Evolutionary conservation across 345 rosid genomes (phyloP).

Genomic region (Acer yangbiense): DNA sequence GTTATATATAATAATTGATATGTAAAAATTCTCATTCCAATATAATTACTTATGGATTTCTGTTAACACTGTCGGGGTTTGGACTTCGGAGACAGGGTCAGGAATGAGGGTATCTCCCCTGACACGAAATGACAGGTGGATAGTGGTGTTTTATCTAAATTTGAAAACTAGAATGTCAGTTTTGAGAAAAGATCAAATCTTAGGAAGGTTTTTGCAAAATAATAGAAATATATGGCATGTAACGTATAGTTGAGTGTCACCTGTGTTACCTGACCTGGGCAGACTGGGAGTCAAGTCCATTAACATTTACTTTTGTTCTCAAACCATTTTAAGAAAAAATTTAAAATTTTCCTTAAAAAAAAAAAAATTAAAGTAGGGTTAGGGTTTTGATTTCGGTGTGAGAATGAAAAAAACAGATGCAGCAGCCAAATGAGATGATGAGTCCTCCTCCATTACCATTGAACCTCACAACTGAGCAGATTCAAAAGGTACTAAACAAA

Average conservation of each 20-base stretch:
- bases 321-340: background rate
- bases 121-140: too few species aligned
- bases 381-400: background rate
- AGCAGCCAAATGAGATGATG: conserved; percentile 42
- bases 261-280: background rate
- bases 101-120: too few species aligned
- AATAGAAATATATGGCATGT: background rate
- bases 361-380: background rate
- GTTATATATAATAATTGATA: too few species aligned
- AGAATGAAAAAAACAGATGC: conserved; percentile 28
- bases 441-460: conserved; percentile 32
- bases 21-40: too few species aligned
- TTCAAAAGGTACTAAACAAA: conserved; percentile 40
- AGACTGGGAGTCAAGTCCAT: background rate
- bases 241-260: background rate
- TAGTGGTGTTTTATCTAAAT: too few species aligned
- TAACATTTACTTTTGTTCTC: background rate
- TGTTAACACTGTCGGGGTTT: too few species aligned
- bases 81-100: too few species aligned
- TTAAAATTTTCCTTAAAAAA: background rate
- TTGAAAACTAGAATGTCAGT: background rate
- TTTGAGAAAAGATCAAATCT: too few species aligned
- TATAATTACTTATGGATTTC: too few species aligned
- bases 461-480: conserved; percentile 56
- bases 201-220: background rate